Evolutionary conservation across 176 grass and related monocot species (phyloP).

Genomic region (Zea luxurians): DNA sequence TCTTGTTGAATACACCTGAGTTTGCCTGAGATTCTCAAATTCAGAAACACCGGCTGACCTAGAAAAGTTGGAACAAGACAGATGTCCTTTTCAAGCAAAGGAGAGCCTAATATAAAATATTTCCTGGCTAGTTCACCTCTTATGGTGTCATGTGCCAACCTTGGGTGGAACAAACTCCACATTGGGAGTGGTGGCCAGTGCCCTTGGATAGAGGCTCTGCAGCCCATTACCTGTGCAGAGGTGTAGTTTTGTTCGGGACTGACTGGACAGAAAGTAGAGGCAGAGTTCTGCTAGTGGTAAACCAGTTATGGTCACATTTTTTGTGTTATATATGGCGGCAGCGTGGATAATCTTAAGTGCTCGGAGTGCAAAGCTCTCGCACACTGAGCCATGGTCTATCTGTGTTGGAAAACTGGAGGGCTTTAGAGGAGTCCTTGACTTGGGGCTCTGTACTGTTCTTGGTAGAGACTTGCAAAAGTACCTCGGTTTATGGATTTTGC

Average conservation of each 20-base stretch:
- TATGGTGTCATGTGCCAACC: background rate
- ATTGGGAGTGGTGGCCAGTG: background rate
- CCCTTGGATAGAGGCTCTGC: background rate
- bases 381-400: background rate
- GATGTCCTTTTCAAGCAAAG: background rate
- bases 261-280: background rate
- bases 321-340: background rate
- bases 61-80: background rate
- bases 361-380: background rate
- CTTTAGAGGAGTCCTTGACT: background rate
- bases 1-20: background rate
- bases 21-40: background rate
- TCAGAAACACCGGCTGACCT: background rate
- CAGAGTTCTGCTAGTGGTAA: background rate
- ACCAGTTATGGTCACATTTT: background rate
- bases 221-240: background rate
- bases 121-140: background rate
- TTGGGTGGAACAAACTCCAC: background rate
- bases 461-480: background rate
- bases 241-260: background rate
- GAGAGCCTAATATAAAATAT: background rate
- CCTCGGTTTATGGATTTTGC: background rate
- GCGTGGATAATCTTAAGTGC: background rate
- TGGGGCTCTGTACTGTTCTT: background rate
- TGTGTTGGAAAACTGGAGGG: background rate